Evolutionary conservation across 177 flowering plant species (phyloP), one percentile per base, ranked within the genome.

Genomic region (Tripterygium wilfordii): DNA sequence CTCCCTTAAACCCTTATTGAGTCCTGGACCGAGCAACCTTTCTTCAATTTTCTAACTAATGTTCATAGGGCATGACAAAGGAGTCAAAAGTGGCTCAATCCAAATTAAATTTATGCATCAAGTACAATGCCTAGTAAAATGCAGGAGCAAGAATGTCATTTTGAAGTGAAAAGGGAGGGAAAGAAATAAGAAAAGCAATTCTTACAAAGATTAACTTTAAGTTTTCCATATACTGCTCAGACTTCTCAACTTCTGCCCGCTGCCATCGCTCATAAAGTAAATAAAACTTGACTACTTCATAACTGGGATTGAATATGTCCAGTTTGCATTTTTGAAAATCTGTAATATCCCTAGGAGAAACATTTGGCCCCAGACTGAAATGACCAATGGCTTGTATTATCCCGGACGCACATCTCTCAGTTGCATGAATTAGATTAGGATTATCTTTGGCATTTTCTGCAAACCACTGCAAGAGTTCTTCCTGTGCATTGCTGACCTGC

Each of bases 351-450:
- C 72, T 63, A 9, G 60, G 95, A 48, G 91, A 81, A 25, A 46
- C 48, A 43, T 63, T 68, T 40, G 83, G 77, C 37, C 95, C 92
- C 0, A 89, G 69, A 39, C 45, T 44, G 49, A 86, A 89, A 54
- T 67, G 82, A 42, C 84, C 82, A 61, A 89, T 78, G 43, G 97
- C 92, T 63, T 89, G 72, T 26, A 89, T 79, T 15, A 89, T 89
- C 38, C 92, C 95, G 15, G 75, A 79, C 10, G 92, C 97, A 72
- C 97, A 86, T 62, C 88, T 81, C 72, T 83, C 85, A 29, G 67
- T 64, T 10, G 95, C 83, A 70, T 79, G 97, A 48, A 82, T 65
- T 48, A 88, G 65, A 0, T 78, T 76, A 10, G 80, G 82, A 51
- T 86, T 86, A 48, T 65, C 32, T 50, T 75, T 78, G 31, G 82